Conservation (phyloP, 176 grass and related monocot genomes). For the Thalia dealbata region DNA sequence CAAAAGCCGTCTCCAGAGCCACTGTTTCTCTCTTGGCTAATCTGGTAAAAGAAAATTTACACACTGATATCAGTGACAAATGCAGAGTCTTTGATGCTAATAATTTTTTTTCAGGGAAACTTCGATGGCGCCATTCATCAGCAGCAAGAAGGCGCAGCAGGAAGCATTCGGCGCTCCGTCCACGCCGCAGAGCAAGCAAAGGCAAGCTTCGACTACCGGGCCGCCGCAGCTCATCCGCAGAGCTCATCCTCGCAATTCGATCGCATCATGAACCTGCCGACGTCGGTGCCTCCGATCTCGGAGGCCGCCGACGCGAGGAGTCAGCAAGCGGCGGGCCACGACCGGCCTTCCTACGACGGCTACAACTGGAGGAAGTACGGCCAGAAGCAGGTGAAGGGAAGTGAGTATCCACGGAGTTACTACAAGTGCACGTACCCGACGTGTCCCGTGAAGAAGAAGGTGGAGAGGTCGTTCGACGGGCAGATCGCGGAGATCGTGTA, state of each 20-base stretch:
- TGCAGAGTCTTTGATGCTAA: too few species aligned
- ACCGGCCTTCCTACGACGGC: constrained; percentile 6
- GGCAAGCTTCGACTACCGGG: not conserved
- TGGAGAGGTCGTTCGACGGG: constrained; percentile 6
- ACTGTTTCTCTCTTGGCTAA: not conserved
- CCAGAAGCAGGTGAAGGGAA: constrained; percentile 13
- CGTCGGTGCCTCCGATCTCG: not conserved
- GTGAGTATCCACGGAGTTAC: constrained; percentile 9
- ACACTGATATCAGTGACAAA: too few species aligned
- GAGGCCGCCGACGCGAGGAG: not conserved
- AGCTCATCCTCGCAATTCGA: not conserved
- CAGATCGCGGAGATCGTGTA: constrained; percentile 13
- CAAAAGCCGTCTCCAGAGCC: not conserved
- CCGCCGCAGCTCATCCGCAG: not conserved
- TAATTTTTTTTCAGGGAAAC: too few species aligned
- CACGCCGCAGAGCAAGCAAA: not conserved
- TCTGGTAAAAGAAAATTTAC: not conserved
- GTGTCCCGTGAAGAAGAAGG: constrained; percentile 12
- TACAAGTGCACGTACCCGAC: constrained; percentile 8
- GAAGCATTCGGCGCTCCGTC: not conserved
- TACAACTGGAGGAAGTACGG: constrained; percentile 20
- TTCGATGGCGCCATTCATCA: not conserved
- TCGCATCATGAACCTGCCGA: not conserved
- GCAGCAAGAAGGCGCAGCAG: too few species aligned
- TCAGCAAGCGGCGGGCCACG: not conserved